Conservation (phyloP, 352 stramenopile species). For the Peronospora belbahrii region DNA sequence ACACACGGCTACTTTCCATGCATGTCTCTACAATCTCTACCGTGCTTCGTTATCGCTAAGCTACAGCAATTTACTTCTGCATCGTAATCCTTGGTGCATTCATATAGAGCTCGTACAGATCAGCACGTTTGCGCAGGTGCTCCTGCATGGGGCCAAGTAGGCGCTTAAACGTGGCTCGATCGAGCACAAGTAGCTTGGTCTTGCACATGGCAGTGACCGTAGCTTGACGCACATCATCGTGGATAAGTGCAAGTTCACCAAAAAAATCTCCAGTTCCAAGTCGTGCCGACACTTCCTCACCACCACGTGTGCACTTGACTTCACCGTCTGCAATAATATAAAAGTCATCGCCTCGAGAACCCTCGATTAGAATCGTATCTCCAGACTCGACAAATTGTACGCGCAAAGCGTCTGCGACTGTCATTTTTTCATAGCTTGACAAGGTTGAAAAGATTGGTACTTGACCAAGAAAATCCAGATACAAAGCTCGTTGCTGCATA, state of each 20-base stretch:
- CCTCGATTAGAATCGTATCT: constrained; percentile 41
- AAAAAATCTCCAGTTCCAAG: constrained; percentile 61
- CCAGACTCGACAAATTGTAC: constrained; percentile 40
- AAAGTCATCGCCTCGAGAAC: constrained; percentile 62
- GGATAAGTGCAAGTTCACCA: constrained; percentile 85
- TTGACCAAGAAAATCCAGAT: constrained; percentile 52
- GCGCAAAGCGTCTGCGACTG: constrained; percentile 60
- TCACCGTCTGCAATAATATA: constrained; percentile 75
- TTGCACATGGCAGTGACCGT: constrained; percentile 81
- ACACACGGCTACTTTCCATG: constrained; percentile 8
- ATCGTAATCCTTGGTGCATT: constrained; percentile 13
- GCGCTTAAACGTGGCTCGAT: constrained; percentile 86
- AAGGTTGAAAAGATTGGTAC: constrained; percentile 73
- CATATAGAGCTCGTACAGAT: constrained; percentile 71
- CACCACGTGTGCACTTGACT: constrained; percentile 51
- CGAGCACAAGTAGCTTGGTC: constrained; percentile 80
- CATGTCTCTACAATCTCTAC: constrained; percentile 27
- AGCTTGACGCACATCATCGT: constrained; percentile 78
- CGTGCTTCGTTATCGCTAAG: constrained; percentile 4
- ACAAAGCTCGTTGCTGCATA: constrained; percentile 52
- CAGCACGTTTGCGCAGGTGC: constrained; percentile 65
- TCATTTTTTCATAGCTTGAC: constrained; percentile 65
- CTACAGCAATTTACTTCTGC: constrained; percentile 5
- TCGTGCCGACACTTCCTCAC: constrained; percentile 48
- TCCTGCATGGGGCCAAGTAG: constrained; percentile 85